phyloP scores from a whole-genome alignment of 2,329 filamentous ascomycete genomes.

The Colletotrichum sp. region DNA sequence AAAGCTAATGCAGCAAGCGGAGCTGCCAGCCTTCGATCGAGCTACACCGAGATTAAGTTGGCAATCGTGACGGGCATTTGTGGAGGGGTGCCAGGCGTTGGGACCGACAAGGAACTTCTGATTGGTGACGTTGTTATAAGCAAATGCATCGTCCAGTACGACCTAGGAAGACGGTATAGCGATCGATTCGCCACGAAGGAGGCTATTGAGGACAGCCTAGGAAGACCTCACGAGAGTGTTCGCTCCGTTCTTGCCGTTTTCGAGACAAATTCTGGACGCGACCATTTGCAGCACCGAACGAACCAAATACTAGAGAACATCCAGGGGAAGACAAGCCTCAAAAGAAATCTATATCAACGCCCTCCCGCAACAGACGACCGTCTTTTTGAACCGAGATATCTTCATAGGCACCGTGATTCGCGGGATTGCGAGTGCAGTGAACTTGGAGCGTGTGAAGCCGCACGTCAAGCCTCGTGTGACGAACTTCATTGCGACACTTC shows the following conservation, averaged over 20 bases:
- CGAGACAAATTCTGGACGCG: neutral
- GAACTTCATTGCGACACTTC: constrained; percentile 29
- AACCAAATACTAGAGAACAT: constrained; percentile 20
- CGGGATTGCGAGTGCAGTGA: neutral
- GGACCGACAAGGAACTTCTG: constrained; percentile 11
- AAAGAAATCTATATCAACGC: neutral
- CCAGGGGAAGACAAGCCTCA: constrained; percentile 13
- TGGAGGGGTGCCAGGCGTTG: constrained; percentile 23
- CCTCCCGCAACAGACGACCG: constrained; percentile 30
- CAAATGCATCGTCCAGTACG: constrained; percentile 23
- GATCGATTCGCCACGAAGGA: constrained; percentile 23
- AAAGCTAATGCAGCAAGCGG: constrained; percentile 22
- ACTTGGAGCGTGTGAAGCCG: constrained; percentile 25
- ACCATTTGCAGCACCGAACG: neutral
- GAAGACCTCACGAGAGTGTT: constrained; percentile 25
- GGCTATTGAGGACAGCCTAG: constrained; percentile 18
- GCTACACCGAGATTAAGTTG: constrained; percentile 32
- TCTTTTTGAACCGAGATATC: constrained; percentile 30
- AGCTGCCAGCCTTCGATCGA: constrained; percentile 28
- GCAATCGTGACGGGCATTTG: constrained; percentile 27
- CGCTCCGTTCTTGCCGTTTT: constrained; percentile 15
- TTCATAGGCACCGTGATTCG: constrained; percentile 29
- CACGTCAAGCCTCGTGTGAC: constrained; percentile 23
- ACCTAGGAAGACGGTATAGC: constrained; percentile 24
- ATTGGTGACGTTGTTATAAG: constrained; percentile 39